Conservation (phyloP, 2,329 filamentous ascomycete genomes). For the Fusarium humuli region DNA sequence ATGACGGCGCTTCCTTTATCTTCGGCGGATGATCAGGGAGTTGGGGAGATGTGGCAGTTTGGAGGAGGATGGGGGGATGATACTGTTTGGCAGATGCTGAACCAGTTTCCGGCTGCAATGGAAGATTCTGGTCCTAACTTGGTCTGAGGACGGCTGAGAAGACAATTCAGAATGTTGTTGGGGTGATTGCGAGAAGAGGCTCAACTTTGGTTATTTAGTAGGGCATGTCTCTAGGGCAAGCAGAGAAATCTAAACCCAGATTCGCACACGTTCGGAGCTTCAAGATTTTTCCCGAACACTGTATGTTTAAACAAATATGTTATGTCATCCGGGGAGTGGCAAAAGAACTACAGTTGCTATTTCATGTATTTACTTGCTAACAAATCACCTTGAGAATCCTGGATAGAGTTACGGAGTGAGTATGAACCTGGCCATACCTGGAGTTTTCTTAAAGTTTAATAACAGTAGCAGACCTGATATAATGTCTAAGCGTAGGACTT, state of each 20-base stretch:
- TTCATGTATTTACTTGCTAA: background rate
- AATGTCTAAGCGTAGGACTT: background rate
- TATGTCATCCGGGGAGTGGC: background rate
- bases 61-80: slow-evolving; percentile 66
- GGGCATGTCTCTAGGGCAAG: background rate
- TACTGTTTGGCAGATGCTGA: slow-evolving; percentile 68
- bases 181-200: background rate
- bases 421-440: background rate
- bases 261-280: background rate
- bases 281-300: background rate
- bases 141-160: background rate
- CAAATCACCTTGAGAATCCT: background rate
- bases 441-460: background rate
- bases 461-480: background rate
- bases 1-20: slow-evolving; percentile 41
- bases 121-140: slow-evolving; percentile 22
- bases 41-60: slow-evolving; percentile 59
- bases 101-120: slow-evolving; percentile 57
- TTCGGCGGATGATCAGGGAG: slow-evolving; percentile 2
- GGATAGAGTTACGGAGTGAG: too few species aligned
- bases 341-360: too few species aligned
- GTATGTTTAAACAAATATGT: background rate
- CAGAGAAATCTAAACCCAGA: background rate
- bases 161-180: background rate
- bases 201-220: background rate